A percentile compares a stretch with the other conserved stretches of the same genome.
phyloP scores from a whole-genome alignment of 805 yeast species.

The Candida silvicultrix region DNA sequence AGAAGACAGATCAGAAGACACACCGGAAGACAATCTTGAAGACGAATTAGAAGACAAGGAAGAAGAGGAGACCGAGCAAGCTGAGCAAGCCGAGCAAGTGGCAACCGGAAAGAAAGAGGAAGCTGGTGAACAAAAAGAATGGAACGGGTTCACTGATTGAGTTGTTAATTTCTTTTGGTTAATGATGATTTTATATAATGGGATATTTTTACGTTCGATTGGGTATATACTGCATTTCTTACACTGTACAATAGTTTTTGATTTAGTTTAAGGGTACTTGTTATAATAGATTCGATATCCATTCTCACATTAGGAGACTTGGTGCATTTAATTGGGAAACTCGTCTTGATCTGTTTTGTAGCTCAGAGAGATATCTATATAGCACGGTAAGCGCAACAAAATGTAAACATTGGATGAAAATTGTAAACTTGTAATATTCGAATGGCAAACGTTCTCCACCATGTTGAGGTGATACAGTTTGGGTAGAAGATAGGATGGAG shows the following conservation, averaged over 20 bases:
- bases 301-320: not conserved
- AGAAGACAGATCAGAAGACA: constrained; percentile 6
- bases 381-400: no score
- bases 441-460: no score
- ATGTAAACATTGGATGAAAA: not conserved
- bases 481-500: constrained; percentile 19
- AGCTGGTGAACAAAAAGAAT: constrained; percentile 5
- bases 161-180: not conserved
- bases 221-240: not conserved
- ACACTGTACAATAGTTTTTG: not conserved
- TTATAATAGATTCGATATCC: not conserved
- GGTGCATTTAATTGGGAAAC: not conserved
- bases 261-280: constrained; percentile 1
- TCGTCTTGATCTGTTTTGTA: no score
- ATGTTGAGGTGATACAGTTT: no score
- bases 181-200: not conserved
- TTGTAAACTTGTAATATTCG: no score
- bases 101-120: constrained; percentile 8
- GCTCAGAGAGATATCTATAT: no score
- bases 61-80: constrained; percentile 3
- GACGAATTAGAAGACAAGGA: constrained; percentile 6
- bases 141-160: not conserved
- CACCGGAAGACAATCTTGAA: constrained; percentile 1
- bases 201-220: not conserved
- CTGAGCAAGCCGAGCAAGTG: constrained; percentile 4